phyloP scores from a whole-genome alignment of 139 green algal genomes.

The Tetraselmis chui region DNA sequence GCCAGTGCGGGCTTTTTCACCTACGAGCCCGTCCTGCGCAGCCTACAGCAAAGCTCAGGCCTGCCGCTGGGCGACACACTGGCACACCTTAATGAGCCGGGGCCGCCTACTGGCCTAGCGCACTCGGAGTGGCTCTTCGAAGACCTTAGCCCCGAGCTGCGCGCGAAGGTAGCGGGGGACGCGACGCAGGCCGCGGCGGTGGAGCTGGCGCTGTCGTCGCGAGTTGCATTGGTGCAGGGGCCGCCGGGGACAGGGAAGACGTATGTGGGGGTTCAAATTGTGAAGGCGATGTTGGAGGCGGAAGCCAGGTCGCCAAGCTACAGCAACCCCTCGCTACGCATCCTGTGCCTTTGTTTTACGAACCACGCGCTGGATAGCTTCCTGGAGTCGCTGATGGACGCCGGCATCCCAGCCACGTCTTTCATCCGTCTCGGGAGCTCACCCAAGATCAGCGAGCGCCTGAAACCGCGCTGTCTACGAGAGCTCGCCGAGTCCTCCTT shows the following conservation, averaged over 20 bases:
- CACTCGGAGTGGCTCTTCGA: background rate
- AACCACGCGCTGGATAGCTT: conserved; percentile 73
- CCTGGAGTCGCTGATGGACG: conserved; percentile 53
- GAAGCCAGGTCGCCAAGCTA: background rate
- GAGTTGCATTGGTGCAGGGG: conserved; percentile 59
- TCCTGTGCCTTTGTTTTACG: conserved; percentile 64
- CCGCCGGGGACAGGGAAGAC: conserved; percentile 69
- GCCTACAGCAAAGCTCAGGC: background rate
- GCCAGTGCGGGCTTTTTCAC: background rate
- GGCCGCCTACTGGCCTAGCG: background rate
- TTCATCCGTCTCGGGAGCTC: conserved; percentile 47
- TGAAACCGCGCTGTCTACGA: conserved; percentile 29
- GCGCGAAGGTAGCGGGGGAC: background rate
- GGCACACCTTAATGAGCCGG: background rate
- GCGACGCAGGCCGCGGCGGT: background rate
- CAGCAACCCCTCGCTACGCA: conserved; percentile 14
- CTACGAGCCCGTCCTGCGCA: background rate
- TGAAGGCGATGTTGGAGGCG: conserved; percentile 33
- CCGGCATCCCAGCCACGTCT: conserved; percentile 17
- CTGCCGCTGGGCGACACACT: background rate
- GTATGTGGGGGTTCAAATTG: conserved; percentile 48
- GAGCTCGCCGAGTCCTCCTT: conserved; percentile 4
- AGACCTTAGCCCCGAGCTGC: background rate
- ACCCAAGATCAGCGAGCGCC: conserved; percentile 22
- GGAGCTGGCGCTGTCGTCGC: background rate